Evolutionary conservation across 2,329 filamentous ascomycete genomes (phyloP), one percentile per base, ranked within the genome.

Genomic region (Fusarium sp.): DNA sequence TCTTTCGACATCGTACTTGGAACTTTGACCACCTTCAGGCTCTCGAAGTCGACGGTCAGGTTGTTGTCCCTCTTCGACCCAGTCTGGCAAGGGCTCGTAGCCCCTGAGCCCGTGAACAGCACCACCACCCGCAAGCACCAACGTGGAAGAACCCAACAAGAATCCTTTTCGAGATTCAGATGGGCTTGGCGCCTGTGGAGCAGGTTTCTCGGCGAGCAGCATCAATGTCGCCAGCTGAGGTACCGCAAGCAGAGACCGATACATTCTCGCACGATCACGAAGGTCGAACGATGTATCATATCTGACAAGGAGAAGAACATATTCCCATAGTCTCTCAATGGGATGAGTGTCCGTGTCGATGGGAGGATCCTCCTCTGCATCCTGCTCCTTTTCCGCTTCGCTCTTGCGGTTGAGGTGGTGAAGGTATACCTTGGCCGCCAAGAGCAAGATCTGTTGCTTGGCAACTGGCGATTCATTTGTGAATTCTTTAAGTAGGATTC

Each of bases 281-380:
- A 99, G 88, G 76, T 98, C 94, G 80, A 97, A 99, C 1, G 94
- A 98, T 0, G 91, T 93, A 75, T 98, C 96, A 79, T 98, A 99
- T 65, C 96, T 90, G 32, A 93, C 93, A 2, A 99, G 88, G 2
- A 95, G 87, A 28, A 97, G 85, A 23, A 93, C 88, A 74, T 99
- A 97, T 30, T 91, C 88, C 90, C 94, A 99, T 3, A 99, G 84
- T 4, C 90, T 85, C 30, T 89, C 88, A 55, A 97, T 90, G 0
- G 92, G 88, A 72, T 97, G 90, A 7, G 76, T 69, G 50, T 81
- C 76, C 2, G 76, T 66, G 13, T 81, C 80, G 21, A 78, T 61
- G 1, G 75, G 67, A 2, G 74, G 45, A 48, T 78, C 75, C 7
- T 78, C 75, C 11, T 79, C 80, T 10, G 76, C 74, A 10, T 76